Evolutionary conservation across 1,284 basidiomycete genomes (phyloP), one percentile per base, ranked within the genome.

Genomic region (Mycena citricolor): DNA sequence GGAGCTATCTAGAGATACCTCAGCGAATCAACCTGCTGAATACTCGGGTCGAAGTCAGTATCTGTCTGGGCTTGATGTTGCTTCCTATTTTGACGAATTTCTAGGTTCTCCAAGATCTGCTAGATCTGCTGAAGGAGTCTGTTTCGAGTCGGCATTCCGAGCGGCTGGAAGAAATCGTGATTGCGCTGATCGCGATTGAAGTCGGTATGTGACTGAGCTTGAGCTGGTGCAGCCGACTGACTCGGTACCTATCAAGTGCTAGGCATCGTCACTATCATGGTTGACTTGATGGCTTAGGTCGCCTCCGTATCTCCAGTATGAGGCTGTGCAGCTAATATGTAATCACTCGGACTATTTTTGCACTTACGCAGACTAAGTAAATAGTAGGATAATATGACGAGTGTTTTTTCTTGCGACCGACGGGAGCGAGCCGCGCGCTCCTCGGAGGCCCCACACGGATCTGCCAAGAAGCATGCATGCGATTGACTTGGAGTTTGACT

Each of bases 51-150:
- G 94, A 94, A 74, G 90, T 86, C 51, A 39, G 66, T 33, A 10
- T 20, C 37, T 17, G 33, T 48, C 20, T 25, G 32, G 10, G 10
- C 36, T 35, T n/a, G n/a, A n/a, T n/a, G n/a, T n/a, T n/a, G n/a
- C n/a, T n/a, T n/a, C n/a, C n/a, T n/a, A n/a, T n/a, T 26, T 38
- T 38, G 14, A 41, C 23, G 13, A 41, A 24, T 44, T 17, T 24
- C 37, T 54, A 91, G 88, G 88, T 97, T 47, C 70, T 98, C 29
- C 94, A 98, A 74, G 94, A 98, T 63, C 97, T 98, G 90, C 79
- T 98, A 8, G 89, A 94, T 63, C 76, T 98, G 41, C 73, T 98
- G 37, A 97, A 97, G 67, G 94, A 97, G 67, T 89, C 90, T 8
- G 94, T 97, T 25, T 92, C 91, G 17, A 91, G 84, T 51, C 81